Percentiles rank a stretch among this genome's conserved stretches.
Evolutionary conservation across 2,329 filamentous ascomycete genomes (phyloP).

Genomic region (Colletotrichum horii): DNA sequence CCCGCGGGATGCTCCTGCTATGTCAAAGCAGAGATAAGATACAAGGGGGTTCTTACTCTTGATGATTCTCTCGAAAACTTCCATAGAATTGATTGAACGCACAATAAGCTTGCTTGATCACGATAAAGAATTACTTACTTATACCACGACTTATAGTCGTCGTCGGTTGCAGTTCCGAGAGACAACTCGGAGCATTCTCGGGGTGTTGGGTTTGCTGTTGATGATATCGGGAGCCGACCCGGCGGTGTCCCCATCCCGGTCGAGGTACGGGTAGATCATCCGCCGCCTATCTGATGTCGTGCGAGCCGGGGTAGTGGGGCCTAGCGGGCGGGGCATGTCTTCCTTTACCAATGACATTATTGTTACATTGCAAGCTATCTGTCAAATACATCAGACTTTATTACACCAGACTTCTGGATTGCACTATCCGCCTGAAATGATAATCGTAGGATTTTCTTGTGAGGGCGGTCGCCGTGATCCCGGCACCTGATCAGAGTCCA

Average conservation of each 20-base stretch:
- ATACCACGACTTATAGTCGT: neutral
- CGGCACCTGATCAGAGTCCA: neutral
- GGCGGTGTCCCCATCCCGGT: neutral
- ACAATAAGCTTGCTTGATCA: too few species aligned
- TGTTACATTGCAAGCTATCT: neutral
- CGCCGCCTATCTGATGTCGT: neutral
- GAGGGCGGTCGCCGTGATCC: neutral
- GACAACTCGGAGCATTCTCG: neutral
- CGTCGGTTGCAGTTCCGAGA: neutral
- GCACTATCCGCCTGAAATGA: neutral
- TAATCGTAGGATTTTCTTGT: neutral
- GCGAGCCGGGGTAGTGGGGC: neutral
- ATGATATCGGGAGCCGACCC: neutral
- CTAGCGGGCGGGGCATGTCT: neutral
- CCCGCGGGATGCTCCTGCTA: neutral
- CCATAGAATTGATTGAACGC: neutral
- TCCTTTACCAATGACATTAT: neutral
- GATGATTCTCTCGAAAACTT: neutral
- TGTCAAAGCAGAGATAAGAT: fast-evolving
- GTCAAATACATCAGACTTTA: neutral
- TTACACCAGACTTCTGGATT: neutral
- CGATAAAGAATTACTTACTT: neutral
- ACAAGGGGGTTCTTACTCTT: neutral
- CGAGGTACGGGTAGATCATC: neutral
- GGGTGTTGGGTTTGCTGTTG: neutral